phyloP scores from a whole-genome alignment of 2,329 filamentous ascomycete genomes.

The Aspergillus fructus region DNA sequence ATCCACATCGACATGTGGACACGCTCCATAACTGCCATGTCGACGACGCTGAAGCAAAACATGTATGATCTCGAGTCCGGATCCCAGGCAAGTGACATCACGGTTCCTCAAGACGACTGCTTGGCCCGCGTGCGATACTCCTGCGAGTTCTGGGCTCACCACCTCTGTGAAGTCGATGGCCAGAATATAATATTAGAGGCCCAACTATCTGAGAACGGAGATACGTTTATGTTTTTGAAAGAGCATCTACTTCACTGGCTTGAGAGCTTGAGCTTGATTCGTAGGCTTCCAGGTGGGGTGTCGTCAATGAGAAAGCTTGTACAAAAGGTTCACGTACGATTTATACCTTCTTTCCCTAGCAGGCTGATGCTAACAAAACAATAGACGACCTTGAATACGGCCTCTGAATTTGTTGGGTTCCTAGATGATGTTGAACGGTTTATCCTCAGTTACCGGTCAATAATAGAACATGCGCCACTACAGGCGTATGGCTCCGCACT shows the following conservation, averaged over 20 bases:
- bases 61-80: background rate
- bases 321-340: background rate
- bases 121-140: background rate
- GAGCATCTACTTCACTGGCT: background rate
- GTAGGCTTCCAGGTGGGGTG: background rate
- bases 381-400: background rate
- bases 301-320: background rate
- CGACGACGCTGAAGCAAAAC: background rate
- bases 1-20: background rate
- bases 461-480: background rate
- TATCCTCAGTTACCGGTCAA: background rate
- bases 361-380: background rate
- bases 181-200: too few species aligned
- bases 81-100: background rate
- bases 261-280: background rate
- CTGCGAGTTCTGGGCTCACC: background rate
- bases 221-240: background rate
- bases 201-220: too few species aligned
- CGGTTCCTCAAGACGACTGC: background rate
- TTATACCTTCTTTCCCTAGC: too few species aligned
- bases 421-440: background rate
- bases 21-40: background rate
- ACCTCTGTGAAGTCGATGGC: background rate
- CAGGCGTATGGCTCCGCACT: background rate
- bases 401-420: background rate